phyloP scores from a whole-genome alignment of 2,329 filamentous ascomycete species.

The Didymella lethalis region DNA sequence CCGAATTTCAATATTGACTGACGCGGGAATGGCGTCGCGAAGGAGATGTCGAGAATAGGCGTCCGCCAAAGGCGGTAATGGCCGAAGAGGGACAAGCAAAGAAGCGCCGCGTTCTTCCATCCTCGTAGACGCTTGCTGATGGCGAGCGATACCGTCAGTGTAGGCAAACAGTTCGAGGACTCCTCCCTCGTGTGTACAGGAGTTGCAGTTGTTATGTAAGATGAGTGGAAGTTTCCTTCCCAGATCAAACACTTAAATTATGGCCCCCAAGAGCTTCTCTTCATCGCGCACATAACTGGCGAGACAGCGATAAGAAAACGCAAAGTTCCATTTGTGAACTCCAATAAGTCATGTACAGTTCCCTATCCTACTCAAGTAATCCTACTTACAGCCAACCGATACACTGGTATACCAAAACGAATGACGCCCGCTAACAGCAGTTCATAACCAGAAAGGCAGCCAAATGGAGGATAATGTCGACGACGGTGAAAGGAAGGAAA shows the following conservation, averaged over 20 bases:
- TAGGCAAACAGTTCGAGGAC: background rate
- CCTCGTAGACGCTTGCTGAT: background rate
- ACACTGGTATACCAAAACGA: slow-evolving; percentile 20
- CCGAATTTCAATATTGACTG: background rate
- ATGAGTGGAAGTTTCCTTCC: background rate
- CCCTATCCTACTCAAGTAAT: background rate
- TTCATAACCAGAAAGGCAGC: background rate
- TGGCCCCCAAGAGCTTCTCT: background rate
- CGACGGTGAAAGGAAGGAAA: slow-evolving; percentile 11
- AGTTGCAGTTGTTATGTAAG: background rate
- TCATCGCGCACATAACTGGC: background rate
- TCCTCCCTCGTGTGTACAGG: background rate
- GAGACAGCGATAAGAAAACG: no score
- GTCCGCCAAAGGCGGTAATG: background rate
- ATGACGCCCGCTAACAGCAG: slow-evolving; percentile 23
- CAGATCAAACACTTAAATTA: background rate
- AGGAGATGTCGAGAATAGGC: background rate
- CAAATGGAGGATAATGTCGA: background rate
- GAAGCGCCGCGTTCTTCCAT: background rate
- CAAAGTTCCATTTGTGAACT: background rate
- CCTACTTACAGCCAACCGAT: background rate
- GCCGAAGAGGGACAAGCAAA: background rate
- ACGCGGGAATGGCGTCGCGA: no score
- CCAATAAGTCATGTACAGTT: slow-evolving; percentile 1
- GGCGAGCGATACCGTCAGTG: background rate